Base-by-base conservation (phyloP, 768 basidiomycete genomes). In the Dioszegia aurantiaca region DNA sequence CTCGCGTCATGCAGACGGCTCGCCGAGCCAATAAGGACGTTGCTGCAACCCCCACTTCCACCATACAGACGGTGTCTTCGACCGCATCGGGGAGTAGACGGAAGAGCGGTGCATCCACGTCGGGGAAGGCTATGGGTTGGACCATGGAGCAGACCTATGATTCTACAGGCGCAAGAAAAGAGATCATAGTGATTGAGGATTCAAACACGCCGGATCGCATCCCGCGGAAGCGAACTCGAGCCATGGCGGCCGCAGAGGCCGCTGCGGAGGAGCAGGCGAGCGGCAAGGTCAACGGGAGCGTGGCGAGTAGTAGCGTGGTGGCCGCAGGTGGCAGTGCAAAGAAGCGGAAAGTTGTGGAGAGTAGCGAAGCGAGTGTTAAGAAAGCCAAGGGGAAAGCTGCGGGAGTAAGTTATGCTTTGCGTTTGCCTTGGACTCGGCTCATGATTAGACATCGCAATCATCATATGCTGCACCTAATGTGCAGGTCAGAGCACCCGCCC, bases 101-200 rank as follows among this genome's bases (percentile, higher is more conserved):
- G 37, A 52, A 42, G 19, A 40, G 37, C 24, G 51, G 51, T 24
- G 51, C 51, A 28, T 53, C 51, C 14, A 41, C 36, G 2, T 33
- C 49, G 5, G 61, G 36, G 0, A 69, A 70, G 31, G 67, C 64
- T 0, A 73, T 70, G 41, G 71, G 71, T 36, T 73, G 69, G 69
- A 70, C 67, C 5, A 67, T 66, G 58, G 71, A 73, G 56, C 68
- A 70, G 41, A 73, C 68, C 2, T 70, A 65, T 39, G 68, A 70
- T 44, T 68, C 66, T 5, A 60, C 63, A 12, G 71, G 71, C 10
- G 58, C 64, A 40, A 59, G 58, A 49, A 70, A 70, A 42, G 71
- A 73, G 40, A 57, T 73, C 30, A 68, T 73, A 14, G 71, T 73
- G 12, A 70, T 73, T n/a, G 65, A 73, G 39, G 71, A 73, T 56